Conservation (phyloP, 352 stramenopile species). For the Globisporangium takayamanum region DNA sequence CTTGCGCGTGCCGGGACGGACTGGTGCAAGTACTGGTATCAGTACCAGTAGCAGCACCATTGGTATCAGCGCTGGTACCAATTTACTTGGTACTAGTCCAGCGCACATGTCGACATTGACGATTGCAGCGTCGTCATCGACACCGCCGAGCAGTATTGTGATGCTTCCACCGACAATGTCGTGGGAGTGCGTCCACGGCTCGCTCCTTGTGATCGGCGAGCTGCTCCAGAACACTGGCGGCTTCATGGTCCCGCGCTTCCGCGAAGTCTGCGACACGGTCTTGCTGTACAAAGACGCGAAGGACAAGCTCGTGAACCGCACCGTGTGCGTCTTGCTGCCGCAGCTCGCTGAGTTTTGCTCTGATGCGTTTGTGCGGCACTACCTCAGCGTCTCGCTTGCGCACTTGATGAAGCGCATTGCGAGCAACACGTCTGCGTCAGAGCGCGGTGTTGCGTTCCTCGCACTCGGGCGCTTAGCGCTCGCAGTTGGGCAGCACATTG, state of each 20-base stretch:
- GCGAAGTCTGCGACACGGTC: conserved; percentile 93
- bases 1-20: conserved; percentile 18
- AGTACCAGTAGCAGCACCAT: conserved; percentile 13
- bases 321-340: conserved; percentile 87
- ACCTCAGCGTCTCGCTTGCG: conserved; percentile 77
- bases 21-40: background rate
- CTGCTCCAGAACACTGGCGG: conserved; percentile 91
- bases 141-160: conserved; percentile 1
- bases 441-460: conserved; percentile 87
- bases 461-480: conserved; percentile 91
- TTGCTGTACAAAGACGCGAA: conserved; percentile 91
- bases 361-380: conserved; percentile 91
- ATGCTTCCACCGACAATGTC: conserved; percentile 21
- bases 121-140: conserved; percentile 4
- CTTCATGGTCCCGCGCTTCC: conserved; percentile 97
- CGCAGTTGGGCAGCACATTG: conserved; percentile 85
- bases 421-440: conserved; percentile 39
- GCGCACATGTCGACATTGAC: conserved; percentile 1
- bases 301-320: conserved; percentile 75
- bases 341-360: conserved; percentile 90
- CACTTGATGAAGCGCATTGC: conserved; percentile 85
- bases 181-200: conserved; percentile 90
- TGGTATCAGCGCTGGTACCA: conserved; percentile 7
- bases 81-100: background rate
- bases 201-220: conserved; percentile 92